These are phyloP conservation scores for Pichia sp. DNA, from an alignment of 1,139 yeast genomes.

Conservation along the genomic window DNA sequence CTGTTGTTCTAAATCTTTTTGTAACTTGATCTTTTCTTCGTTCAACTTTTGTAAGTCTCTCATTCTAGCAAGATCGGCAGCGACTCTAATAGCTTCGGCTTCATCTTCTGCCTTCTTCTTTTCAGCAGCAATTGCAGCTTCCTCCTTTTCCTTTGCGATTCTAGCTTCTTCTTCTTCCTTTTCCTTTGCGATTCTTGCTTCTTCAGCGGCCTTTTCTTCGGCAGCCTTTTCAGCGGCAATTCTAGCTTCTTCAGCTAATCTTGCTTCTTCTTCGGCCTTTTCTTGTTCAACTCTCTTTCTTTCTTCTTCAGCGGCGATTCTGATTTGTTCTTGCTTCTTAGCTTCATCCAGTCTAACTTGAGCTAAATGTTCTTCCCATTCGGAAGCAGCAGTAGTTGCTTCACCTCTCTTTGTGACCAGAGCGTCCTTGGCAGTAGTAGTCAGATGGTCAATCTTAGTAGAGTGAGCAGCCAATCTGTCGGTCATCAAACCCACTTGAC, in stretches of 20 bases:
- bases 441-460: slow-evolving; percentile 42
- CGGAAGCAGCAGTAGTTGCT: slow-evolving; percentile 41
- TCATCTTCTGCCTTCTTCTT: slow-evolving; percentile 14
- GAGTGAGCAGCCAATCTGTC: slow-evolving; percentile 46
- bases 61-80: slow-evolving; percentile 14
- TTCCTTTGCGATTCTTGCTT: slow-evolving; percentile 14
- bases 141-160: slow-evolving; percentile 15
- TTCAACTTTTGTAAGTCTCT: slow-evolving; percentile 6
- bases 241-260: slow-evolving; percentile 24
- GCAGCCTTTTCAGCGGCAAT: slow-evolving; percentile 40
- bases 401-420: slow-evolving; percentile 39
- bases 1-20: slow-evolving; percentile 10
- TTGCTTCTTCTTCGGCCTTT: slow-evolving; percentile 34
- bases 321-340: slow-evolving; percentile 47
- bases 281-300: slow-evolving; percentile 42
- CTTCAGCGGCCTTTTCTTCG: slow-evolving; percentile 29
- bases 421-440: slow-evolving; percentile 39
- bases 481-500: slow-evolving; percentile 46
- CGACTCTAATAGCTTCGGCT: slow-evolving; percentile 13
- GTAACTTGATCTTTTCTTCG: slow-evolving; percentile 8
- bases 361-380: slow-evolving; percentile 46
- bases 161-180: slow-evolving; percentile 13
- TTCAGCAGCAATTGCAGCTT: slow-evolving; percentile 14
- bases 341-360: slow-evolving; percentile 43
- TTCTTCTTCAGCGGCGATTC: slow-evolving; percentile 43